Evolutionary conservation across 2,329 filamentous ascomycete genomes (phyloP).

Genomic region (Pseudogymnoascus sp.): DNA sequence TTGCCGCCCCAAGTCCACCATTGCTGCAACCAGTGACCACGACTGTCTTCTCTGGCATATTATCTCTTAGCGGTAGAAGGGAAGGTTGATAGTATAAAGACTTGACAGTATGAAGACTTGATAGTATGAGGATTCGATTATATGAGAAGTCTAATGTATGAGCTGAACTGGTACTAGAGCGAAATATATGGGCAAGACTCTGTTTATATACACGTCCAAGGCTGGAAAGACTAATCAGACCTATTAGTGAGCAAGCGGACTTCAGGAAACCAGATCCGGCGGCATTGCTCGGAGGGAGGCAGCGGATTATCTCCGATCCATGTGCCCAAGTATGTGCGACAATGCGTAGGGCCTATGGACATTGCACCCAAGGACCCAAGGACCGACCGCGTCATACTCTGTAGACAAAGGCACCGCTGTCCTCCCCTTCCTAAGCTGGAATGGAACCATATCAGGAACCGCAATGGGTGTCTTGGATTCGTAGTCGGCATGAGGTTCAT

Average conservation of each 20-base stretch:
- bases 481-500: not conserved
- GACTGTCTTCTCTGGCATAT: conserved; percentile 15
- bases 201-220: not conserved
- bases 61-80: not conserved
- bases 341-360: not conserved
- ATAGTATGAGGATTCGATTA: not conserved
- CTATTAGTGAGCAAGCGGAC: not conserved
- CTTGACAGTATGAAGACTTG: not conserved
- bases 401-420: not conserved
- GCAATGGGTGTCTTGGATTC: not conserved
- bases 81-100: not conserved
- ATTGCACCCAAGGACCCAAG: not conserved
- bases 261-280: not conserved
- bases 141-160: not conserved
- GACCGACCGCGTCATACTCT: not conserved
- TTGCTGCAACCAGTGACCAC: conserved; percentile 32
- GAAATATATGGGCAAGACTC: not conserved
- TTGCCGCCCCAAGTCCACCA: conserved; percentile 34
- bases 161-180: not conserved
- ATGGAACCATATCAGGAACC: not conserved
- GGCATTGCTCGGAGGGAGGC: not conserved
- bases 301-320: not conserved
- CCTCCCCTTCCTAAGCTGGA: not conserved
- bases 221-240: not conserved
- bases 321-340: not conserved